Evolutionary conservation across 805 yeast species (phyloP), one percentile per base, ranked within the genome.

Genomic region (Lachancea dasiensis): DNA sequence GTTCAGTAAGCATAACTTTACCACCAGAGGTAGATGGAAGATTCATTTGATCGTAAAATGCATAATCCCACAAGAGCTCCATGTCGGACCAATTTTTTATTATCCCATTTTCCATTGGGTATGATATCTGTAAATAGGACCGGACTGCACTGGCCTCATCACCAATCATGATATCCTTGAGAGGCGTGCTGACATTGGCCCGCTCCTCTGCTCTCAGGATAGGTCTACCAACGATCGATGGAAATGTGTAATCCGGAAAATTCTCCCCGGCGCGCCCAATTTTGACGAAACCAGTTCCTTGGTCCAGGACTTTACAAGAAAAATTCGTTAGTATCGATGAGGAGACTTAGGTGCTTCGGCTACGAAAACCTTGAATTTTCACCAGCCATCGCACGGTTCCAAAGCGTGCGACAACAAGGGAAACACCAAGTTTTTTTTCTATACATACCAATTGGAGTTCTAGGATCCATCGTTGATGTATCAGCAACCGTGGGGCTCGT

Each of bases 41-140:
- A 58, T 86, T 74, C 86, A 92, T 81, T 56, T 84, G 77, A 52
- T 90, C 95, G 66, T 82, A 84, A 62, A 92, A 90, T 15, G 97
- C 90, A 62, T 90, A 92, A 65, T 92, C 95, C 98, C 98, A 92
- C 44, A 92, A 70, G 53, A 89, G 89, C 54, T 86, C 95, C 97
- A 92, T 92, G 61, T 92, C 98, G 52, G 89, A 95, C 98, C 98
- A 92, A 63, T 89, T 86, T 58, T 80, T 82, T 60, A 92, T 90
- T 53, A 92, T 86, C 55, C 98, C 98, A 60, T 92, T 92, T 64
- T 92, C 98, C 97, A 92, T 89, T 9, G 98, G 98, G 56, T 92
- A 92, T n/a, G 89, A 79, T 40, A 92, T 77, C 64, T 92, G 95
- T 43, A 92, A 72, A 48, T 89, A 76, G 2, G 95, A 81, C 53